Evolutionary conservation across 306 rosid species (phyloP).

Genomic region (Datisca glomerata): DNA sequence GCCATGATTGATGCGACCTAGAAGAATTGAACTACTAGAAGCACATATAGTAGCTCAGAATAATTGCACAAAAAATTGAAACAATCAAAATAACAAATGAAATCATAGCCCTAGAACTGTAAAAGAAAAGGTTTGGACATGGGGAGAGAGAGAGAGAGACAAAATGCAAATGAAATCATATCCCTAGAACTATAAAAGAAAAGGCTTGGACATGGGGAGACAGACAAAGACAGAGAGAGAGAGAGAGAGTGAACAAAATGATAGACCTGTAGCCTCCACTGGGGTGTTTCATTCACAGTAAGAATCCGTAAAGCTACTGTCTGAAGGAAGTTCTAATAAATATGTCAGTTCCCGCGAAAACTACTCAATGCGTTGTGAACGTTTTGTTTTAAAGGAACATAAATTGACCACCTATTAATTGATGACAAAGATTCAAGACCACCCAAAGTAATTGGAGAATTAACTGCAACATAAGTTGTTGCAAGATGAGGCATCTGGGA

Average conservation of each 20-base stretch:
- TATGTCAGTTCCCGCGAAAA: slow-evolving; percentile 16
- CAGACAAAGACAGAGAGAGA: no score
- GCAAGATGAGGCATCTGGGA: slow-evolving; percentile 92
- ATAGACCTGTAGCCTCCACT: slow-evolving; percentile 77
- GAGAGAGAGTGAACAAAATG: not conserved
- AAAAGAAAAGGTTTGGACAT: not conserved
- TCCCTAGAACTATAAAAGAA: no score
- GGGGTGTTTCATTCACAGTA: slow-evolving; percentile 67
- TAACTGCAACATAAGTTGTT: slow-evolving; percentile 90
- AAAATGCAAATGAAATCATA: no score
- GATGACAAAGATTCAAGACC: slow-evolving; percentile 63
- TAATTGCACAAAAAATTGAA: not conserved
- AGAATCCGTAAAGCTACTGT: slow-evolving; percentile 43
- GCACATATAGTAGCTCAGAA: no score
- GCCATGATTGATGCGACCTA: no score
- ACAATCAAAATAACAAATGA: not conserved
- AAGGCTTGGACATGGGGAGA: no score
- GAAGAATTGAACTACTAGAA: no score
- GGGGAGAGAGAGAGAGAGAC: not conserved
- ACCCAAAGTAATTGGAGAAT: slow-evolving; percentile 72
- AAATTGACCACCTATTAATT: slow-evolving; percentile 79
- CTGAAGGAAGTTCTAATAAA: slow-evolving; percentile 28
- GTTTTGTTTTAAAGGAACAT: slow-evolving; percentile 13
- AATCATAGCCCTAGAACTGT: not conserved
- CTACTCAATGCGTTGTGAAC: slow-evolving; percentile 7